Base-by-base conservation (phyloP, 1,139 yeast species). In the Saccharomyces hybrid region DNA sequence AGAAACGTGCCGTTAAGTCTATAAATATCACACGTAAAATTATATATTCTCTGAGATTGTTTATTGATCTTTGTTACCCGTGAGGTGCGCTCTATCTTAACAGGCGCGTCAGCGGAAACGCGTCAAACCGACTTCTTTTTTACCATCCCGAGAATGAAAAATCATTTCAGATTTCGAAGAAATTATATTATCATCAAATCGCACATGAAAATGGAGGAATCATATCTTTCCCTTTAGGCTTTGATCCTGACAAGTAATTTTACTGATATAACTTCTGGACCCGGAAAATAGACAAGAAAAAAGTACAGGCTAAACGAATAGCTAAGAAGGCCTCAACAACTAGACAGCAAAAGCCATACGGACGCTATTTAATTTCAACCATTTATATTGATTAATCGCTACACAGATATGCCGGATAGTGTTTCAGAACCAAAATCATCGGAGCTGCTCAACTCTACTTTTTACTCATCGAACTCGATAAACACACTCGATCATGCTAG, bases 401-500 rank as follows among this genome's bases (percentile, higher is more conserved):
- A 38, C 25, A 38, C 13, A 38, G 44, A 38, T 38, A 38, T 38
- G 44, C 11, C 44, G 25, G 44, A 16, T 38, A 38, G 44, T 16
- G 25, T 38, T 8, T 38, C 26, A 16, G 44, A 38, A 0, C 1
- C 44, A 38, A 38, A 38, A 11, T 38, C 44, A 9, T 41, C 53
- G 6, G 57, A 55, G 31, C 52, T 58, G 9, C 34, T 57, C 48
- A 59, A 60, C 20, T 60, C 63, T 8, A 50, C 60, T 11, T 67
- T 66, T 58, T 70, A 74, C 48, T 67, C 72, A 50, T 67, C 74
- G 27, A 64, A 63, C 31, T 62, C 63, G 9, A 57, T 68, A 13
- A 66, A 70, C 48, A 66, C 71, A 30, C 59, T 62, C 11, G 76
- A 73, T 51, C 85, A 81, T 63, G 78, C 79, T 8, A 68, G 72